A percentile compares a stretch with the other conserved stretches of the same genome.
phyloP scores from a whole-genome alignment of 768 basidiomycete genomes.

The Serendipita sp. region DNA sequence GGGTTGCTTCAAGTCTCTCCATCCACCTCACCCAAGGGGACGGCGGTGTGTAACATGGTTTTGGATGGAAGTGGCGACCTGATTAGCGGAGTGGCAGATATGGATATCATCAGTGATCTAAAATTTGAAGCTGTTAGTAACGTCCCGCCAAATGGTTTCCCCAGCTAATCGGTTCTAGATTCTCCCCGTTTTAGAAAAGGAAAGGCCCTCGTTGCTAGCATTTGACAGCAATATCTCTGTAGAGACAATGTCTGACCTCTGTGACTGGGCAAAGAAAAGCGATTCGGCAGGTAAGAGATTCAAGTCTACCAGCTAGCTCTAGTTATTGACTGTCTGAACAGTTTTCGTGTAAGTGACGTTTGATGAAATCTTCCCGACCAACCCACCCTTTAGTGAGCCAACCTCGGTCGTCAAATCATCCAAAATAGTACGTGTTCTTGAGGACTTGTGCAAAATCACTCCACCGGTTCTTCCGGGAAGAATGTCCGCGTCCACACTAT shows the following conservation, averaged over 20 bases:
- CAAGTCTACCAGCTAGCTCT: not conserved
- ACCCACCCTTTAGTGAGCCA: constrained; percentile 51
- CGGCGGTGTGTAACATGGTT: constrained; percentile 77
- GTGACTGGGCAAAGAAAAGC: constrained; percentile 16
- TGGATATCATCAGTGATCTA: constrained; percentile 49
- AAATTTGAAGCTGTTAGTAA: constrained; percentile 24
- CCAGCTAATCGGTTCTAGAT: constrained; percentile 25
- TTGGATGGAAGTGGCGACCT: constrained; percentile 57
- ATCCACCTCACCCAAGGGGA: not conserved
- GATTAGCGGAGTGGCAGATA: constrained; percentile 81
- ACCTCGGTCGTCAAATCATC: constrained; percentile 76
- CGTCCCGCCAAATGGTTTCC: not conserved
- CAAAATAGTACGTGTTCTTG: constrained; percentile 31
- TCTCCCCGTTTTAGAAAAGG: constrained; percentile 30
- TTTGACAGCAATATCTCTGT: constrained; percentile 68
- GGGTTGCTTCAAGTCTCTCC: constrained; percentile 37
- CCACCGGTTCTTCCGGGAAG: constrained; percentile 26
- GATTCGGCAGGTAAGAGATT: constrained; percentile 1
- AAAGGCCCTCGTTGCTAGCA: constrained; percentile 40
- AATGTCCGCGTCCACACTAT: constrained; percentile 30
- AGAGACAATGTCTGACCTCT: constrained; percentile 33
- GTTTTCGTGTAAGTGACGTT: constrained; percentile 53
- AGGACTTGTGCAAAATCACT: constrained; percentile 26
- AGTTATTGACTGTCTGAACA: constrained; percentile 18
- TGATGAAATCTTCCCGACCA: not conserved